Conservation (phyloP, 139 green algal genomes). For the Coelastrella sp. region DNA sequence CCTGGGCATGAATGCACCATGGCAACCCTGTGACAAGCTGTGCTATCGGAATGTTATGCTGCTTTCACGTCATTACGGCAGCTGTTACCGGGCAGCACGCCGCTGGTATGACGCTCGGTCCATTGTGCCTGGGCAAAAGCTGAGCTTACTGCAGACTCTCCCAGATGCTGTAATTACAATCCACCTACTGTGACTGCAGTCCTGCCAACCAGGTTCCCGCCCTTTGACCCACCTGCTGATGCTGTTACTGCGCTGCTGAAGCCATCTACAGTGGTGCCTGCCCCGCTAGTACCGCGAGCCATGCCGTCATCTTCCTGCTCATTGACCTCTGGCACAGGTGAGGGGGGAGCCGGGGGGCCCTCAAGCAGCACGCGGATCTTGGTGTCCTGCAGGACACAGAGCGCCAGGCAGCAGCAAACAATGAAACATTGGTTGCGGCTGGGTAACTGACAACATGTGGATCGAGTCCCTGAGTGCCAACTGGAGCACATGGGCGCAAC, state of each 20-base stretch:
- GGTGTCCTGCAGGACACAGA: constrained; percentile 62
- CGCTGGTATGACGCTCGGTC: too few relatives aligned
- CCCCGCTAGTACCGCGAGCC: neutral
- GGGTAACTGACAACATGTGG: too few relatives aligned
- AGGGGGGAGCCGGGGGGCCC: constrained; percentile 66
- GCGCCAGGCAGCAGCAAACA: neutral
- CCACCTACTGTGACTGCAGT: neutral
- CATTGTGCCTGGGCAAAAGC: too few relatives aligned
- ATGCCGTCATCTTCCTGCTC: constrained; percentile 43
- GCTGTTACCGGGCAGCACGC: too few relatives aligned
- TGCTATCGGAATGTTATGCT: too few relatives aligned
- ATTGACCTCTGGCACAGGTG: constrained; percentile 59
- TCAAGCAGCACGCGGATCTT: constrained; percentile 67
- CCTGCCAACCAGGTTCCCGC: neutral
- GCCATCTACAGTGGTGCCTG: neutral
- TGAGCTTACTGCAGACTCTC: too few relatives aligned
- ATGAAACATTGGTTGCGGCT: neutral
- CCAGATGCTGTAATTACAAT: too few relatives aligned
- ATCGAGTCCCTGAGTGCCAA: too few relatives aligned
- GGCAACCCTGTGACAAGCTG: too few relatives aligned
- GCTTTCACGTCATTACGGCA: too few relatives aligned
- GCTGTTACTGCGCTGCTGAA: constrained; percentile 7
- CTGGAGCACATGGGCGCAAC: too few relatives aligned
- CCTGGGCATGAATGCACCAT: too few relatives aligned
- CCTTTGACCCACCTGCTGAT: neutral